phyloP scores from a whole-genome alignment of 306 rosid species.

The Dalbergia oliveri region DNA sequence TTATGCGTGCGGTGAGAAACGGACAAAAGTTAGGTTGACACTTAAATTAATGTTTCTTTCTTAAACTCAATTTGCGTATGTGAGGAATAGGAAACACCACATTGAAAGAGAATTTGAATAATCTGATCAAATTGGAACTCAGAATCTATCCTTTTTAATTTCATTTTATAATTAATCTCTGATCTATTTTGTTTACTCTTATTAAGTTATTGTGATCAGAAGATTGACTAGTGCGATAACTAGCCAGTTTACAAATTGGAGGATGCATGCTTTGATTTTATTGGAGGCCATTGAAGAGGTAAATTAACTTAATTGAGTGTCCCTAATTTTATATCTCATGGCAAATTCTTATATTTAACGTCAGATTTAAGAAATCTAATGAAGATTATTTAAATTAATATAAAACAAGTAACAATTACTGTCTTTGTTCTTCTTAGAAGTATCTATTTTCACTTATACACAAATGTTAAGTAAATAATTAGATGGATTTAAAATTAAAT shows the following conservation, averaged over 20 bases:
- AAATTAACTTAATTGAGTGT: too few relatives aligned
- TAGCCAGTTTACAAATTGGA: constrained; percentile 23
- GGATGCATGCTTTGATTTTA: constrained; percentile 3
- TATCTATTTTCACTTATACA: too few relatives aligned
- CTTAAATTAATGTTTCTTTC: constrained; percentile 25
- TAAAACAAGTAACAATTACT: background rate
- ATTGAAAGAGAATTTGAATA: constrained; percentile 65
- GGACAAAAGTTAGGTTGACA: constrained; percentile 53
- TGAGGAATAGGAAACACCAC: constrained; percentile 54
- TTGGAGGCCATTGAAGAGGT: background rate
- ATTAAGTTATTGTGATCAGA: background rate
- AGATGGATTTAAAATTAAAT: too few relatives aligned
- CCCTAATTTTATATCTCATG: background rate
- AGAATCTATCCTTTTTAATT: constrained; percentile 53
- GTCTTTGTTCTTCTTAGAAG: too few relatives aligned
- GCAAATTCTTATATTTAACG: background rate
- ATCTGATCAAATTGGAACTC: constrained; percentile 61
- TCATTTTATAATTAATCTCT: constrained; percentile 35
- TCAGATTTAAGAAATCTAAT: background rate
- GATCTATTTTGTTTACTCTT: background rate
- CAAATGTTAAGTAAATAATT: too few relatives aligned
- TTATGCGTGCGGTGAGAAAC: constrained; percentile 49
- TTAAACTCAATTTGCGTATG: constrained; percentile 46
- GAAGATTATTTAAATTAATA: background rate
- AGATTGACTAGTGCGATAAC: background rate